Conservation (phyloP, 2,329 filamentous ascomycete genomes). For the Berkeleyomyces basicola region DNA sequence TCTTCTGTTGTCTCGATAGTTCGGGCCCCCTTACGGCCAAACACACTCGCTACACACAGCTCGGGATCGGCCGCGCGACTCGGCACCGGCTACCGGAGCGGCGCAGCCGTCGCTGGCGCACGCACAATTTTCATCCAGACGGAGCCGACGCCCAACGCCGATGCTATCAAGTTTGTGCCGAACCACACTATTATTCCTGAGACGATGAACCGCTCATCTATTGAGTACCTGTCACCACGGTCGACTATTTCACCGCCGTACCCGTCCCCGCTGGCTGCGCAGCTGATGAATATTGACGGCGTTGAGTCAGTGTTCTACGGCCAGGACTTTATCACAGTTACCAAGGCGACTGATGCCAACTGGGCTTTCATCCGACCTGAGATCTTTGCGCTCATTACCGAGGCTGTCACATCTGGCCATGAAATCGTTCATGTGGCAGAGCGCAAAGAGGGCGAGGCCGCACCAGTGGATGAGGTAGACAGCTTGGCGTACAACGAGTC, state of each 20-base stretch:
- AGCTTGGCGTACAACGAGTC: slow-evolving; percentile 72
- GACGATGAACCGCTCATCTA: slow-evolving; percentile 53
- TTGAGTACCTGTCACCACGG: slow-evolving; percentile 83
- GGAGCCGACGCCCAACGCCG: slow-evolving; percentile 82
- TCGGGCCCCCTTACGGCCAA: slow-evolving; percentile 14
- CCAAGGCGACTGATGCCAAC: slow-evolving; percentile 70
- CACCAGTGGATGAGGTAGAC: slow-evolving; percentile 38
- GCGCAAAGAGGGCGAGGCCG: slow-evolving; percentile 35
- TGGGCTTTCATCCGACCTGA: slow-evolving; percentile 95
- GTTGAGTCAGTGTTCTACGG: slow-evolving; percentile 94
- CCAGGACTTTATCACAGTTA: slow-evolving; percentile 89
- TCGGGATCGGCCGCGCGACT: neutral
- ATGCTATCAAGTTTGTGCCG: slow-evolving; percentile 90
- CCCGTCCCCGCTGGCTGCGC: slow-evolving; percentile 77
- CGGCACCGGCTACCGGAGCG: slow-evolving; percentile 13
- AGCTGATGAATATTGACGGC: slow-evolving; percentile 84
- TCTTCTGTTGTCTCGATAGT: neutral
- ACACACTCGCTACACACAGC: slow-evolving; percentile 9
- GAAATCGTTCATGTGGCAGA: slow-evolving; percentile 59
- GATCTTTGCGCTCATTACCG: slow-evolving; percentile 87
- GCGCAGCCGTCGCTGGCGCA: slow-evolving; percentile 21
- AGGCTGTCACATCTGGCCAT: slow-evolving; percentile 72
- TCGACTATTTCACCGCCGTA: slow-evolving; percentile 77
- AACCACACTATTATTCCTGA: slow-evolving; percentile 74
- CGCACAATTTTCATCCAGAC: slow-evolving; percentile 97